phyloP scores from a whole-genome alignment of 2,329 filamentous ascomycete genomes.

The Neonectria sp. region DNA sequence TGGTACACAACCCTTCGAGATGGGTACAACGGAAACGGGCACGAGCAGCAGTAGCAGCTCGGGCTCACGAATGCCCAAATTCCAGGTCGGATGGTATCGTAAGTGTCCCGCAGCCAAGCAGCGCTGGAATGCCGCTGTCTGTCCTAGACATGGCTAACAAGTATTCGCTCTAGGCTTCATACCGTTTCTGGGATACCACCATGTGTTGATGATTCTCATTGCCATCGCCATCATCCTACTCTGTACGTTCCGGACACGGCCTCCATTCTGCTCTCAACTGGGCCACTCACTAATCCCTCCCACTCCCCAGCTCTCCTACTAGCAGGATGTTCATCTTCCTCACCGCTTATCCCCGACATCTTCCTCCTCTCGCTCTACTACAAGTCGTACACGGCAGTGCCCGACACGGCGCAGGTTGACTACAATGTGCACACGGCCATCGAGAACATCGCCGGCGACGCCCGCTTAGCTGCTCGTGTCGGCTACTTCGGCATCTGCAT shows the following conservation, averaged over 20 bases:
- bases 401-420: slow-evolving; percentile 90
- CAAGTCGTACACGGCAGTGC: slow-evolving; percentile 84
- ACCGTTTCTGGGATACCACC: slow-evolving; percentile 80
- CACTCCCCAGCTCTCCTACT: slow-evolving; percentile 81
- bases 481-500: slow-evolving; percentile 99
- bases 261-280: background rate
- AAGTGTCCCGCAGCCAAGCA: slow-evolving; percentile 46
- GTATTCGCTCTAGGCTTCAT: slow-evolving; percentile 66
- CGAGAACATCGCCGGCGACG: slow-evolving; percentile 88
- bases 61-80: slow-evolving; percentile 51
- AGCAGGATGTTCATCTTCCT: slow-evolving; percentile 96
- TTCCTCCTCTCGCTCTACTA: slow-evolving; percentile 99
- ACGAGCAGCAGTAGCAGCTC: slow-evolving; percentile 48
- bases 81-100: slow-evolving; percentile 67
- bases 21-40: slow-evolving; percentile 45
- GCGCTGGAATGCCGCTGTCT: slow-evolving; percentile 39
- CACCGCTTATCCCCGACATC: slow-evolving; percentile 93
- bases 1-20: slow-evolving; percentile 39
- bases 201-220: slow-evolving; percentile 98
- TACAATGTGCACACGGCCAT: slow-evolving; percentile 90
- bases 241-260: slow-evolving; percentile 74
- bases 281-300: slow-evolving; percentile 22
- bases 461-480: slow-evolving; percentile 89
- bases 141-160: slow-evolving; percentile 39
- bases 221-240: slow-evolving; percentile 93